A percentile compares a stretch with the other conserved stretches of the same genome.
phyloP scores from a whole-genome alignment of 2,329 filamentous ascomycete genomes.

The Exophiala xenobiotica region DNA sequence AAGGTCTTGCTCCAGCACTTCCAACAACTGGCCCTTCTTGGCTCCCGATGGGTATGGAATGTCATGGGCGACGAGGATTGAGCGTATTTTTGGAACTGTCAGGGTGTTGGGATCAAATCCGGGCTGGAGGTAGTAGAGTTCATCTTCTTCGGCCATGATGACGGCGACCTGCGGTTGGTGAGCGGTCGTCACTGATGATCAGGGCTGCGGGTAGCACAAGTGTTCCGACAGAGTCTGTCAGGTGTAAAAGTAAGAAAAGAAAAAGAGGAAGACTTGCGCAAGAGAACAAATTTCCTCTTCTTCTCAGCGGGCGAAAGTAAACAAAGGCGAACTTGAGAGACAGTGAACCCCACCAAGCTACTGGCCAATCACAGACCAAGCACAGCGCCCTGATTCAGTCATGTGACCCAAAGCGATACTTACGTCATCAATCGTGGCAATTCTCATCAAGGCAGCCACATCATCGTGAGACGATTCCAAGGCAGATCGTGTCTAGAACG shows the following conservation, averaged over 20 bases:
- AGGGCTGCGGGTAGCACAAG: neutral
- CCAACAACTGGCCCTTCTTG: constrained; percentile 86
- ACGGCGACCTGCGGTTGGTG: constrained; percentile 3
- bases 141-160: constrained; percentile 51
- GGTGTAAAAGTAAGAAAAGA: neutral
- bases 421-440: neutral
- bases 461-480: neutral
- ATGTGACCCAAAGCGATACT: constrained; percentile 1
- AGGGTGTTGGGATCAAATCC: constrained; percentile 81
- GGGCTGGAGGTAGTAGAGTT: constrained; percentile 79
- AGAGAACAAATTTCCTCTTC: neutral
- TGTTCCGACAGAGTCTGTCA: neutral
- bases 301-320: constrained; percentile 2
- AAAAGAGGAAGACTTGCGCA: constrained; percentile 1
- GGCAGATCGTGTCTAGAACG: neutral
- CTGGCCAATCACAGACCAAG: neutral
- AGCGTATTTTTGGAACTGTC: constrained; percentile 84
- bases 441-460: neutral
- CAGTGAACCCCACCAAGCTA: constrained; percentile 3
- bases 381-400: too few species aligned
- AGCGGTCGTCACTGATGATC: neutral
- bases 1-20: constrained; percentile 77
- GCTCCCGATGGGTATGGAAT: constrained; percentile 81
- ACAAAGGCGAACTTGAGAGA: neutral
- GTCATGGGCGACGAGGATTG: constrained; percentile 86